phyloP scores from a whole-genome alignment of 2,329 filamentous ascomycete genomes.

The Leptodontidium sp. region DNA sequence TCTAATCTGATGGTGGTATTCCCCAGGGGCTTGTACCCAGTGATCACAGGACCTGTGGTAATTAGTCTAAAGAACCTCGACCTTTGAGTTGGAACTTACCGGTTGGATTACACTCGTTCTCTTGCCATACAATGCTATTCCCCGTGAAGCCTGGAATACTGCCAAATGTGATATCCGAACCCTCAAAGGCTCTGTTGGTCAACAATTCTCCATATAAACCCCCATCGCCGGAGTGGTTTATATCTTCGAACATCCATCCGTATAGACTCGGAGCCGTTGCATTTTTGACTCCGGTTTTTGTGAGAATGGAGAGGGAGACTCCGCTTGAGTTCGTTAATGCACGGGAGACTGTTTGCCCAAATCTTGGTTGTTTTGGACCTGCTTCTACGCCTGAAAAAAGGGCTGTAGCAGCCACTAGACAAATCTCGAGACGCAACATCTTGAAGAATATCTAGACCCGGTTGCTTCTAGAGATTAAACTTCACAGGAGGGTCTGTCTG shows the following conservation, averaged over 20 bases:
- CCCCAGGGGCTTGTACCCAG: slow-evolving; percentile 62
- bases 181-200: slow-evolving; percentile 73
- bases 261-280: slow-evolving; percentile 37
- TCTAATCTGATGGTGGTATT: slow-evolving; percentile 31
- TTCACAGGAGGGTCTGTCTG: not conserved
- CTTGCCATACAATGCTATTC: slow-evolving; percentile 31
- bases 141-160: slow-evolving; percentile 16
- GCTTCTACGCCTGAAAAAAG: slow-evolving; percentile 4
- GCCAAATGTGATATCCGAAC: slow-evolving; percentile 36
- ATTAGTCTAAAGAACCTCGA: slow-evolving; percentile 29
- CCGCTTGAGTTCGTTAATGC: slow-evolving; percentile 23
- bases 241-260: slow-evolving; percentile 42
- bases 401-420: not conserved
- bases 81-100: slow-evolving; percentile 41
- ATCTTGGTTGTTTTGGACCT: not conserved
- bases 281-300: slow-evolving; percentile 33
- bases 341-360: not conserved
- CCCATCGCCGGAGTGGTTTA: slow-evolving; percentile 60
- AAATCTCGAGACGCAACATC: not conserved
- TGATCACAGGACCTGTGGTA: slow-evolving; percentile 55
- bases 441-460: not conserved
- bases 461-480: not conserved
- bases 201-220: slow-evolving; percentile 77
- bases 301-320: slow-evolving; percentile 28
- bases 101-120: slow-evolving; percentile 32